phyloP scores from a whole-genome alignment of 345 rosid genomes.

The Hibiscus syriacus region DNA sequence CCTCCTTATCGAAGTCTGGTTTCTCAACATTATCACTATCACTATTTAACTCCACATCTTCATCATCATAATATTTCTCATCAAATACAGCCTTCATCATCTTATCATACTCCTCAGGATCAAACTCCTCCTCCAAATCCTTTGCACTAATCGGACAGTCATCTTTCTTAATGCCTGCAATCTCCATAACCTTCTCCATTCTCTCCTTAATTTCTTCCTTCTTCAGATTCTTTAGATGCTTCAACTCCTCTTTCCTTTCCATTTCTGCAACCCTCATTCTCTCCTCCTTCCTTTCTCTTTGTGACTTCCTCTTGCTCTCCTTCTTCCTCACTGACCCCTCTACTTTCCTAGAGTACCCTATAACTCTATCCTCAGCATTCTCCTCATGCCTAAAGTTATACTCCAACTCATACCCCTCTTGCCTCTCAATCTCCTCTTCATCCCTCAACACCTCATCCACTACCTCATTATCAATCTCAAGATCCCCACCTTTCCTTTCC shows the following conservation, averaged over 20 bases:
- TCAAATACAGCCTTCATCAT: slow-evolving; percentile 68
- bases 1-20: slow-evolving; percentile 82
- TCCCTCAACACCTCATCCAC: slow-evolving; percentile 44
- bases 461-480: slow-evolving; percentile 30
- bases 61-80: slow-evolving; percentile 54
- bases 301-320: slow-evolving; percentile 54
- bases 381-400: slow-evolving; percentile 60
- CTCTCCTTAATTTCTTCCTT: slow-evolving; percentile 76
- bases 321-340: slow-evolving; percentile 87
- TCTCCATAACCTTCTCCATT: slow-evolving; percentile 56
- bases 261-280: slow-evolving; percentile 54
- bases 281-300: slow-evolving; percentile 70
- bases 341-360: slow-evolving; percentile 66
- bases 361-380: slow-evolving; percentile 49
- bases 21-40: slow-evolving; percentile 52
- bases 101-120: slow-evolving; percentile 69
- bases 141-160: slow-evolving; percentile 27
- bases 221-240: slow-evolving; percentile 83
- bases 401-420: slow-evolving; percentile 51
- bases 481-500: slow-evolving; percentile 21
- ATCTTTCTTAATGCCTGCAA: slow-evolving; percentile 58
- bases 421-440: slow-evolving; percentile 47
- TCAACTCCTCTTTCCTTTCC: slow-evolving; percentile 77
- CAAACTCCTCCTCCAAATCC: slow-evolving; percentile 66
- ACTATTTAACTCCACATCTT: slow-evolving; percentile 42